These are phyloP conservation scores for Trichoderma sp. DNA, from an alignment of 2,329 filamentous ascomycete species.

Conservation along the genomic window DNA sequence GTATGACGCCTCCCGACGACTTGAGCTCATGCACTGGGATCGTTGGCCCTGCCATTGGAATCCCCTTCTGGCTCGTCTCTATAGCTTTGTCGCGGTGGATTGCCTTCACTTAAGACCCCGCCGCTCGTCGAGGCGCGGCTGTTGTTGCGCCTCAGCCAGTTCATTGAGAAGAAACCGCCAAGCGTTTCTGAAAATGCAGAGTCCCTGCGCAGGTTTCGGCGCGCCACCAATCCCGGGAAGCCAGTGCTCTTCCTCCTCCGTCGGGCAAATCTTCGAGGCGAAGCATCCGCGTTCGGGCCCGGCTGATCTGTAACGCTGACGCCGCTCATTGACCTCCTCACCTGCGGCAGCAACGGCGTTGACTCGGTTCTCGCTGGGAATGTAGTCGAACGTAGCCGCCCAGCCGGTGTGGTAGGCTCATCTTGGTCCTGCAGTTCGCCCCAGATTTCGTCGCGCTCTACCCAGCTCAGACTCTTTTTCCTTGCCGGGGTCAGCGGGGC, in stretches of 20 bases:
- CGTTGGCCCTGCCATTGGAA: conserved; percentile 30
- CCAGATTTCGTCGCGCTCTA: conserved; percentile 82
- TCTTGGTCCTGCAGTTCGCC: conserved; percentile 80
- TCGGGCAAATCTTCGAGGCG: conserved; percentile 42
- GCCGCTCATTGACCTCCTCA: conserved; percentile 41
- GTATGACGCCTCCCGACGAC: background rate
- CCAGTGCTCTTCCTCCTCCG: conserved; percentile 61
- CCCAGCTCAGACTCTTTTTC: conserved; percentile 57
- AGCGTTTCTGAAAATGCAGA: conserved; percentile 53
- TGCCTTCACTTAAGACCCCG: conserved; percentile 18
- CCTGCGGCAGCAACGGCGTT: conserved; percentile 44
- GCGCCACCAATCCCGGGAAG: conserved; percentile 62
- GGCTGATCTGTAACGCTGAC: conserved; percentile 35
- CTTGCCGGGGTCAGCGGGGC: conserved; percentile 46
- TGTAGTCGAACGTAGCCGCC: conserved; percentile 53
- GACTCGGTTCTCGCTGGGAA: conserved; percentile 48
- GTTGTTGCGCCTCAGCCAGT: conserved; percentile 52
- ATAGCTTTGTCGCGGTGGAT: conserved; percentile 28
- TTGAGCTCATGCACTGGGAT: conserved; percentile 42
- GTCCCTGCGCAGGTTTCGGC: conserved; percentile 46
- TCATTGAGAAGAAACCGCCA: conserved; percentile 56
- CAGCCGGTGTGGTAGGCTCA: conserved; percentile 45
- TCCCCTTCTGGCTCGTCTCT: conserved; percentile 32
- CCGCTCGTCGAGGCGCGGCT: conserved; percentile 25
- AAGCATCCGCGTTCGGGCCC: conserved; percentile 38